Conservation (phyloP, 164 flowering plant species). For the Pachysandra terminalis region DNA sequence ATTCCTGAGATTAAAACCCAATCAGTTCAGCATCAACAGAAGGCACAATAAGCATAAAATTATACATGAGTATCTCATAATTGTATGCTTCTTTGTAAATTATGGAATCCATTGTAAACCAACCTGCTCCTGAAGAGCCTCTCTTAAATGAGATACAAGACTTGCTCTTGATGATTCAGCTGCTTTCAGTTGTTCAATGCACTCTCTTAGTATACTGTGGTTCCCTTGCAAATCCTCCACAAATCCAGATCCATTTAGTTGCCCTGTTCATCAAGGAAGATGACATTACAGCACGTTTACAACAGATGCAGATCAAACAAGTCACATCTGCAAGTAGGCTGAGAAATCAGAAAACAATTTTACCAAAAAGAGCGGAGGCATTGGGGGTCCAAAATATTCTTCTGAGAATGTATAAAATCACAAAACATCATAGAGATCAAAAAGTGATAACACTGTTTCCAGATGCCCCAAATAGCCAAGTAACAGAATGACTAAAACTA, state of each 20-base stretch:
- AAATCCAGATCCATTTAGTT: conserved; percentile 39
- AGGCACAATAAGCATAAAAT: neutral
- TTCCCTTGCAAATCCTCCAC: conserved; percentile 72
- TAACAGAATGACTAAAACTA: neutral
- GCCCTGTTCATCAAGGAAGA: conserved; percentile 37
- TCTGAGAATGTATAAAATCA: too few relatives aligned
- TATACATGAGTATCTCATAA: neutral
- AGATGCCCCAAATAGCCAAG: neutral
- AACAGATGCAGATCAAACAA: neutral
- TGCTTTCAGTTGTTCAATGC: conserved; percentile 60
- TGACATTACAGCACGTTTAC: neutral
- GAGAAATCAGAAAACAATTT: neutral
- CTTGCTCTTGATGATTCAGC: conserved; percentile 66
- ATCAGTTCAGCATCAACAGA: conserved; percentile 9
- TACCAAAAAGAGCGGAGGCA: neutral
- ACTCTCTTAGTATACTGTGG: conserved; percentile 53
- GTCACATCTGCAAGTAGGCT: neutral
- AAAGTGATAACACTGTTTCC: neutral
- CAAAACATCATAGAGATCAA: neutral
- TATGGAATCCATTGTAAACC: conserved; percentile 1
- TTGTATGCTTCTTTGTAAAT: neutral
- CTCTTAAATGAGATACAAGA: conserved; percentile 67
- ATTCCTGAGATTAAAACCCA: conserved; percentile 46
- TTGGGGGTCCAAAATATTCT: too few relatives aligned
- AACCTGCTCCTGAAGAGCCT: conserved; percentile 93